These are phyloP conservation scores for Coffea humblotiana DNA, from an alignment of 305 asterid genomes.

Conservation along the genomic window DNA sequence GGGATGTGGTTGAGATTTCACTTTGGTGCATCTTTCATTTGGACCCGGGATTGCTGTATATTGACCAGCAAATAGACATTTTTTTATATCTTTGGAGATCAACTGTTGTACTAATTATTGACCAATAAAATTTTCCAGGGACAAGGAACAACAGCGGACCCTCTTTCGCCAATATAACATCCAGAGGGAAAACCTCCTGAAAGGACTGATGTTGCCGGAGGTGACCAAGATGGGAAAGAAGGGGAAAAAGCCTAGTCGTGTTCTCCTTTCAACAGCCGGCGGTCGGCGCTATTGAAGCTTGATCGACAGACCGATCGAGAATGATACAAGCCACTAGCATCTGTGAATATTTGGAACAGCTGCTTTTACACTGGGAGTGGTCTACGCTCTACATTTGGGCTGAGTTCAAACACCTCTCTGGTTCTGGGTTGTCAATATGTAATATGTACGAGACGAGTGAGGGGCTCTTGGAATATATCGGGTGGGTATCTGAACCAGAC, in stretches of 20 bases:
- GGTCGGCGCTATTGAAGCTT: constrained; percentile 76
- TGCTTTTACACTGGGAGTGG: not conserved
- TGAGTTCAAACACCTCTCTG: too few species aligned
- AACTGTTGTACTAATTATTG: constrained; percentile 5
- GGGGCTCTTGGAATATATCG: too few species aligned
- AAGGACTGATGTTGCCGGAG: constrained; percentile 30
- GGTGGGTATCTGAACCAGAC: too few species aligned
- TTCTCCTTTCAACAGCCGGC: constrained; percentile 79
- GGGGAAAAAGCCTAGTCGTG: constrained; percentile 72
- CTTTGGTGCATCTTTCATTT: not conserved
- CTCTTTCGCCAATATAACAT: constrained; percentile 69
- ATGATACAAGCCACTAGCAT: not conserved
- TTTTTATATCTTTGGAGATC: not conserved
- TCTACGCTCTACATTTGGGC: not conserved
- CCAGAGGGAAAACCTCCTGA: constrained; percentile 57
- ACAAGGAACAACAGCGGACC: constrained; percentile 36
- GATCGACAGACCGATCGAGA: not conserved
- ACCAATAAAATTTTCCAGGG: constrained; percentile 32
- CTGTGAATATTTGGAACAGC: constrained; percentile 7
- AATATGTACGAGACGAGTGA: too few species aligned
- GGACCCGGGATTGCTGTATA: not conserved
- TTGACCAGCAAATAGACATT: not conserved
- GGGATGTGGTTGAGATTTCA: not conserved
- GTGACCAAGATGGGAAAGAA: constrained; percentile 60
- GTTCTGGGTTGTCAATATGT: too few species aligned